Base-by-base conservation (phyloP, 805 yeast genomes). In the Monosporozyma solicola region DNA sequence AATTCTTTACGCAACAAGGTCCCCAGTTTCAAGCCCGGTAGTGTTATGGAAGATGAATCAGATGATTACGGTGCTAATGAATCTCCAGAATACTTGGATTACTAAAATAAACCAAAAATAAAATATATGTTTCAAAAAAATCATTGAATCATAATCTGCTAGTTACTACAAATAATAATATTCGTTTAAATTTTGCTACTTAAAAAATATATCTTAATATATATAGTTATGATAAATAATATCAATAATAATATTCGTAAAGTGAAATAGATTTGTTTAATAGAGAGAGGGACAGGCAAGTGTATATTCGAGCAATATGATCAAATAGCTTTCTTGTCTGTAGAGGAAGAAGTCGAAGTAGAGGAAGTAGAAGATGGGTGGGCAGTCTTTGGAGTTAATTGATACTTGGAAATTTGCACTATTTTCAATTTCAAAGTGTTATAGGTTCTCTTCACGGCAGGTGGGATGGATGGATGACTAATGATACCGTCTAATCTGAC, bases 401-500 rank as follows among this genome's bases (percentile, higher is more conserved):
- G 59, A 43, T 47, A 54, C 13, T 48, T 47, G 15, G 59, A 54
- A 5, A 58, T 9, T 49, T 51, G 47, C 48, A 58, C 49, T 48
- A 58, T 47, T 27, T 55, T 51, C 10, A 49, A 25, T 29, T 58
- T 58, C 15, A 50, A 27, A 15, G 47, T 27, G 16, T 58, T 53
- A 29, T 58, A 58, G 32, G 48, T 51, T 37, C 47, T 50, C 51
- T 88, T 81, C 50, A 74, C 70, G 5, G 61, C 59, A 11, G 79
- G 77, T 16, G 85, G 84, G 20, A 81, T 72, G n/a, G 72, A 60
- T 45, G 84, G 79, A 52, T 80, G 78, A 43, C 74, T 65, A 44
- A 82, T 70, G 16, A 82, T 53, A 20, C 84, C 81, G 65, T 84
- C 86, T 49, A 79, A 59, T 59, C 84, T 74, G 48, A 85, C 83